Base-by-base conservation (phyloP, 805 yeast genomes). In the Wickerhamomyces mucosus region DNA sequence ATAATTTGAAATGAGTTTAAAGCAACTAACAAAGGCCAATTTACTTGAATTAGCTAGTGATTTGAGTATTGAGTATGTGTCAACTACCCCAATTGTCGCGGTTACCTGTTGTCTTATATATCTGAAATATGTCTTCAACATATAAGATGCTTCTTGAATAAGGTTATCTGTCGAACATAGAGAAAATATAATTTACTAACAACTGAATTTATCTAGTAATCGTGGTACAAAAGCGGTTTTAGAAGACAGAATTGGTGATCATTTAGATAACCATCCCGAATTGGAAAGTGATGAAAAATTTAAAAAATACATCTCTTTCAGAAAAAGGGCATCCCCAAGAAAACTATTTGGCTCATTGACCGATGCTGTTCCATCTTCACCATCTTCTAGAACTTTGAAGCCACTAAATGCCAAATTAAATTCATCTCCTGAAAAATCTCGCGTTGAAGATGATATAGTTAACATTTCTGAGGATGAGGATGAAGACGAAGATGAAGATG, bases 41-140 rank as follows among this genome's bases (percentile, higher is more conserved):
- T 53, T 64, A 31, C 51, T 55, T 33, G 50, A 49, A 14, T 42
- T 64, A 29, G 64, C 67, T 15, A 36, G 44, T 12, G 50, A 47
- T 22, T 54, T 64, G 37, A 51, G 51, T 18, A 38, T 63, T 32
- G 42, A 41, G 63, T 58, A 41, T 16, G 61, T 39, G 36, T 38
- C 10, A 47, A 34, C 32, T 38, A n/a, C n/a, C n/a, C n/a, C n/a
- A n/a, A n/a, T 19, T 19, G 11, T 19, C 11, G 8, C 21, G 11
- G 11, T 19, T 19, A 19, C 21, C 21, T 19, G 21, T 11, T 19
- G 21, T 19, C 11, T 19, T 19, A 8, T 8, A 8, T 8, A 19
- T 11, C 11, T 19, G 21, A 8, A 19, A 8, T 19, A 8, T 19
- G 21, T 19, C 21, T 11, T 8, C 11, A 11, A 8, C 11, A 19